A percentile compares a stretch with the other conserved stretches of the same genome.
phyloP scores from a whole-genome alignment of 306 rosid genomes.

The Hippophae rhamnoides region DNA sequence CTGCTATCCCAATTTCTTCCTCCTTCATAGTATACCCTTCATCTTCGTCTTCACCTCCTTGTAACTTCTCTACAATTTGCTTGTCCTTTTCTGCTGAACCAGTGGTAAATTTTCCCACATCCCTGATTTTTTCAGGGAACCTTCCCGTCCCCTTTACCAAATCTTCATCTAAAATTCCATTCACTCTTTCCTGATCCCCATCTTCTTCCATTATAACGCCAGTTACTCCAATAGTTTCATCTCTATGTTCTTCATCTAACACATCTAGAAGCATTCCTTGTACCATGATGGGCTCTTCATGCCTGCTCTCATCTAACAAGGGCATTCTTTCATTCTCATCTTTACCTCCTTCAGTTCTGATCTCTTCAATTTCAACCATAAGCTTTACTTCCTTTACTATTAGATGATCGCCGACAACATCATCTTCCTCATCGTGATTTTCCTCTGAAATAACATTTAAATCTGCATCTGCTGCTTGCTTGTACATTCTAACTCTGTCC shows the following conservation, averaged over 20 bases:
- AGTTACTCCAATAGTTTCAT: constrained; percentile 20
- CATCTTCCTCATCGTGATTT: constrained; percentile 10
- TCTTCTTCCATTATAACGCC: constrained; percentile 23
- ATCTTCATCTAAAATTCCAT: constrained; percentile 28
- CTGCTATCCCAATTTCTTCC: constrained; percentile 8
- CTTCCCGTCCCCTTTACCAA: constrained; percentile 35
- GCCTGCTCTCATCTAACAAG: constrained; percentile 2
- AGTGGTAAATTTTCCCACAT: constrained; percentile 31
- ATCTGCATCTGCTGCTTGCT: background rate
- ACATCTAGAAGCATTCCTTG: constrained; percentile 8
- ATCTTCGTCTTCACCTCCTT: constrained; percentile 1
- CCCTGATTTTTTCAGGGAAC: constrained; percentile 35
- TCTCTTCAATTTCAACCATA: background rate
- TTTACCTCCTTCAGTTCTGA: constrained; percentile 2
- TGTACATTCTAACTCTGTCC: background rate
- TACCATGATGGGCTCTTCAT: constrained; percentile 11
- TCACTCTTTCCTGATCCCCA: constrained; percentile 18
- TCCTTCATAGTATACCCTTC: constrained; percentile 1
- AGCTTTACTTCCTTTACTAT: constrained; percentile 5
- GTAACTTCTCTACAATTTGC: background rate
- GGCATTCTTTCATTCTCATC: constrained; percentile 17
- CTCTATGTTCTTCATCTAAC: constrained; percentile 18
- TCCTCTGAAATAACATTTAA: background rate
- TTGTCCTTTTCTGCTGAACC: constrained; percentile 8
- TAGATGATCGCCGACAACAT: background rate